Evolutionary conservation across 805 yeast genomes (phyloP), one percentile per base, ranked within the genome.

Genomic region (Saturnispora kantuleensis): DNA sequence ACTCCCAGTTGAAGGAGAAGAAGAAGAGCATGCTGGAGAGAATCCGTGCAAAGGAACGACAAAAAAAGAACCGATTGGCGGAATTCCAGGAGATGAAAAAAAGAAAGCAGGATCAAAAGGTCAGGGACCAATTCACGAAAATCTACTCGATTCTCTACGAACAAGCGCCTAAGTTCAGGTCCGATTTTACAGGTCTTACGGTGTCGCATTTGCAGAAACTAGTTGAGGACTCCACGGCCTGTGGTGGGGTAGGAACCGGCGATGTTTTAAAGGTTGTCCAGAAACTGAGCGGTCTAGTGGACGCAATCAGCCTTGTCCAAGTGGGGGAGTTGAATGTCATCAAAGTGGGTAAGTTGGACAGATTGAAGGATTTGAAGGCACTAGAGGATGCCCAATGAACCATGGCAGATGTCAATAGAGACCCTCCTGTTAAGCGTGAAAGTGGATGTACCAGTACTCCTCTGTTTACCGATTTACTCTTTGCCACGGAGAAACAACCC

Each of bases 41-140:
- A 10, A 35, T 42, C 4, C 30, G 45, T 12, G 41, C 45, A 8
- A 42, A 37, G 13, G 45, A 42, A n/a, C 21, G 26, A 32, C 12
- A 31, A 16, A n/a, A 17, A 12, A 31, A 36, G 10, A 6, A 17
- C 11, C 15, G 31, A 15, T 5, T 15, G 15, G 30, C 12, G 2
- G n/a, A 15, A 11, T 31, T 37, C 8, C 16, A 15, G 11, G 28
- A 26, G 11, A 29, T n/a, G 8, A 36, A 37, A 10, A 21, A 31
- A 12, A n/a, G 16, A 13, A 42, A 37, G 28, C 32, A 36, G 15
- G 21, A 21, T 2, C 39, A 42, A 16, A 36, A 15, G 8, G 11
- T 31, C 6, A 17, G 5, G 9, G 39, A 36, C 16, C 37, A 42
- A 15, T 37, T 42, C 13, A 26, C 36, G 21, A 36, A 17, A 16